Conservation (phyloP, 306 rosid species). For the Spatholobus suberectus region DNA sequence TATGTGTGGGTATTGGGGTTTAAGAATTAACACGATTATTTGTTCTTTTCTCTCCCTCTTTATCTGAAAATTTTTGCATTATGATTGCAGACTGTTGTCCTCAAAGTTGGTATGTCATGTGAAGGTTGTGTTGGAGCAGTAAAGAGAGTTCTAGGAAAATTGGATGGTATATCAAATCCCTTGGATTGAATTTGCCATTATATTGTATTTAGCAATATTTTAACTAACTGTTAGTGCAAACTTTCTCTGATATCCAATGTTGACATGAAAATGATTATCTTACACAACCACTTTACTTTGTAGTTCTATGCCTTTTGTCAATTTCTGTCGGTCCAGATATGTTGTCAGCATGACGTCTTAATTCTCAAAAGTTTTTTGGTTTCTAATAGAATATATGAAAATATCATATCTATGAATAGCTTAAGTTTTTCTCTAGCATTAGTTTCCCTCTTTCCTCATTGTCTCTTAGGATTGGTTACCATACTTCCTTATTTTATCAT, state of each 20-base stretch:
- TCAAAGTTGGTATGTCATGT: slow-evolving; percentile 97
- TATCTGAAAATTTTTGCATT: background rate
- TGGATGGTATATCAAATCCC: slow-evolving; percentile 69
- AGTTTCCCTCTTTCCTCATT: background rate
- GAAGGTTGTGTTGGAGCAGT: slow-evolving; percentile 97
- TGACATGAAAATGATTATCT: background rate
- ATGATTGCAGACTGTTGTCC: slow-evolving; percentile 75
- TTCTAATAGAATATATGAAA: background rate
- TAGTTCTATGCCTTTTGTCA: background rate
- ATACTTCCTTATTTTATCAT: background rate
- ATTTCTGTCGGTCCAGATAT: background rate
- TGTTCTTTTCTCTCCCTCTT: background rate
- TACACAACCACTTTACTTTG: background rate
- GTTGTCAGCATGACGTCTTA: background rate
- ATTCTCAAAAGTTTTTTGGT: background rate
- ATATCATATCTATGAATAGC: background rate
- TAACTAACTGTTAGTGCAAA: background rate
- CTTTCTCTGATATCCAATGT: background rate
- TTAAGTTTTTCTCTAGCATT: background rate
- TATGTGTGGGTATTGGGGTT: background rate
- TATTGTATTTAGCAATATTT: slow-evolving; percentile 1
- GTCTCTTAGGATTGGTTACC: background rate
- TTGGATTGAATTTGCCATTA: background rate
- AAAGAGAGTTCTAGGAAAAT: slow-evolving; percentile 87
- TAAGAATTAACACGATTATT: background rate